These are phyloP conservation scores for Phytophthora hybrid DNA, from an alignment of 352 stramenopile genomes.

Conservation along the genomic window DNA sequence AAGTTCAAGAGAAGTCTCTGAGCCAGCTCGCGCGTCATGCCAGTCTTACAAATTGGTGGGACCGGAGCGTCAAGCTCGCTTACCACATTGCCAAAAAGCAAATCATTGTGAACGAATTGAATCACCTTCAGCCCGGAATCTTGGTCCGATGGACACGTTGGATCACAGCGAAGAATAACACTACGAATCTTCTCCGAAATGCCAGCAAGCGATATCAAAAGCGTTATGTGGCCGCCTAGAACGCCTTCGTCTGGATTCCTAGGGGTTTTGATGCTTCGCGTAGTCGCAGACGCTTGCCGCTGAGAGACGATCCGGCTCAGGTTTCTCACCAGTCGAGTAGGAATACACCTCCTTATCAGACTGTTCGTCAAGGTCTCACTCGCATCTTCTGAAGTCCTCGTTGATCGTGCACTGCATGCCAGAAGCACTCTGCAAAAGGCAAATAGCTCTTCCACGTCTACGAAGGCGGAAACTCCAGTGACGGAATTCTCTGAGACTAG, in stretches of 20 bases:
- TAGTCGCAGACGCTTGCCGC: slow-evolving; percentile 1
- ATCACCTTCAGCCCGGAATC: slow-evolving; percentile 12
- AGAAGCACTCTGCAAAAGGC: slow-evolving; percentile 31
- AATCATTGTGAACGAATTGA: slow-evolving; percentile 24
- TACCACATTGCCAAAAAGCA: slow-evolving; percentile 29
- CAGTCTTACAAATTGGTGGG: slow-evolving; percentile 27
- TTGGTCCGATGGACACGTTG: neutral
- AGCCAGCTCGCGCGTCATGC: slow-evolving; percentile 18
- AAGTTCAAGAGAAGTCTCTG: slow-evolving; percentile 32
- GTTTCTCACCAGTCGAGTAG: slow-evolving; percentile 16
- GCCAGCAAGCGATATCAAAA: slow-evolving; percentile 23
- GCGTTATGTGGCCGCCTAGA: slow-evolving; percentile 30
- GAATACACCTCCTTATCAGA: slow-evolving; percentile 25
- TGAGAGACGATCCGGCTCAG: slow-evolving; percentile 24
- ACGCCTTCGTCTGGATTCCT: slow-evolving; percentile 16
- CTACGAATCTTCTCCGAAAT: slow-evolving; percentile 29
- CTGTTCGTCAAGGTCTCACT: slow-evolving; percentile 8
- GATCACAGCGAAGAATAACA: slow-evolving; percentile 8
- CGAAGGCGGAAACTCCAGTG: neutral
- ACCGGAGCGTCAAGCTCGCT: neutral
- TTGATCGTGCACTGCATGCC: slow-evolving; percentile 4
- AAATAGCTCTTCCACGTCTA: slow-evolving; percentile 36
- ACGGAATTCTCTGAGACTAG: slow-evolving; percentile 17
- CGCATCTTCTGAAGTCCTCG: neutral
- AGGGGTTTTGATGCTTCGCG: slow-evolving; percentile 5